phyloP scores from a whole-genome alignment of 768 basidiomycete genomes.

The Mycena amicta region DNA sequence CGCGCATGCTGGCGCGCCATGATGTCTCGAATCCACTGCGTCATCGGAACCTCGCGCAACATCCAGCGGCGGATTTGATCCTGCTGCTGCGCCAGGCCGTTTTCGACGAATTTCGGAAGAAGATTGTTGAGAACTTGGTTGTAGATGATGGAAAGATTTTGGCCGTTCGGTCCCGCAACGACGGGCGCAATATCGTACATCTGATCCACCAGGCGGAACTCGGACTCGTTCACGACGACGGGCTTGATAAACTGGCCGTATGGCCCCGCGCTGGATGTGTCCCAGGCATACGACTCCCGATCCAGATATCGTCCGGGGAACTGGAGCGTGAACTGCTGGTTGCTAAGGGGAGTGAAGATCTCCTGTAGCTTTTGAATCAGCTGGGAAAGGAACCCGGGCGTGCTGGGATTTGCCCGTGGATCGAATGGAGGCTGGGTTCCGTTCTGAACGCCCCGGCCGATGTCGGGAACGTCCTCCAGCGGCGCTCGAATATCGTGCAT shows the following conservation, averaged over 20 bases:
- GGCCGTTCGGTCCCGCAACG: slow-evolving; percentile 29
- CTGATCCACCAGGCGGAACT: slow-evolving; percentile 32
- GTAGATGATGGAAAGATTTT: slow-evolving; percentile 31
- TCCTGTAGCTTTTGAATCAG: slow-evolving; percentile 20
- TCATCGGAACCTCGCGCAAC: slow-evolving; percentile 26
- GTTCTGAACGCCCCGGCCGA: not conserved
- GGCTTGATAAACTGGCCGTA: slow-evolving; percentile 33
- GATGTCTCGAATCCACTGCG: slow-evolving; percentile 25
- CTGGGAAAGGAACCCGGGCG: slow-evolving; percentile 2
- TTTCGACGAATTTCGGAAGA: slow-evolving; percentile 23
- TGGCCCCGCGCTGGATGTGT: slow-evolving; percentile 25
- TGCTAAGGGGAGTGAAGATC: slow-evolving; percentile 27
- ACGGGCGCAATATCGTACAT: slow-evolving; percentile 27
- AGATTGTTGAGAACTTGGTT: slow-evolving; percentile 30
- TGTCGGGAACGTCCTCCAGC: not conserved
- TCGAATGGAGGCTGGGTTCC: not conserved
- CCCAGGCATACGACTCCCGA: slow-evolving; percentile 28
- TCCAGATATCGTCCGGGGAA: slow-evolving; percentile 31
- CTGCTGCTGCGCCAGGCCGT: slow-evolving; percentile 24
- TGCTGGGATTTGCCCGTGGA: not conserved
- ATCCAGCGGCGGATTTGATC: slow-evolving; percentile 30
- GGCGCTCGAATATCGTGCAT: not conserved
- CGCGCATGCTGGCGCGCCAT: slow-evolving; percentile 21
- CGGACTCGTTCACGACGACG: slow-evolving; percentile 30
- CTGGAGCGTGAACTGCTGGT: slow-evolving; percentile 31